phyloP scores from a whole-genome alignment of 2,329 filamentous ascomycete genomes.

The Passalora sequoiae region DNA sequence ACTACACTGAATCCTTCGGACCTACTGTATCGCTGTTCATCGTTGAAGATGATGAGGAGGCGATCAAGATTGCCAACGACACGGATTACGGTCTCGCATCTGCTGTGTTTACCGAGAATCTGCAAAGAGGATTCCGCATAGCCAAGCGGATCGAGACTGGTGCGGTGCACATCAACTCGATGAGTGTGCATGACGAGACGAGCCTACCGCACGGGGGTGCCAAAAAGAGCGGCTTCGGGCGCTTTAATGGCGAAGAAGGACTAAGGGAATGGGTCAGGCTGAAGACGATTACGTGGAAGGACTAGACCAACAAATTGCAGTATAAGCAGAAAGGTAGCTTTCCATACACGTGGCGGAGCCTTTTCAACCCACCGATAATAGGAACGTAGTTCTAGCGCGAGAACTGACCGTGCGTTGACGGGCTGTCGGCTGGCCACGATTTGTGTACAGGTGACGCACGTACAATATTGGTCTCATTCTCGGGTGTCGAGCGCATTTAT shows the following conservation, averaged over 20 bases:
- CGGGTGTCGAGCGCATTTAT: too few relatives aligned
- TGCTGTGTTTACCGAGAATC: constrained; percentile 66
- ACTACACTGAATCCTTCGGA: constrained; percentile 68
- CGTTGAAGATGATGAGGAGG: constrained; percentile 63
- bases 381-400: too few relatives aligned
- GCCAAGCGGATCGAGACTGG: constrained; percentile 53
- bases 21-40: constrained; percentile 65
- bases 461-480: too few relatives aligned
- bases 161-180: constrained; percentile 47
- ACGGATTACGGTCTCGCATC: constrained; percentile 69
- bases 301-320: too few relatives aligned
- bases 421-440: too few relatives aligned
- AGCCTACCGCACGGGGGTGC: constrained; percentile 44
- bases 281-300: constrained; percentile 29
- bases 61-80: constrained; percentile 68
- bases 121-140: constrained; percentile 42
- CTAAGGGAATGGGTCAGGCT: constrained; percentile 43
- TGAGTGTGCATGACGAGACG: constrained; percentile 46
- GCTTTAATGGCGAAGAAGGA: constrained; percentile 43
- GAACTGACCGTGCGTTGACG: too few relatives aligned
- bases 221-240: constrained; percentile 45
- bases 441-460: too few relatives aligned
- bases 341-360: too few relatives aligned
- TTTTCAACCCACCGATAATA: too few relatives aligned
- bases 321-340: too few relatives aligned